These are phyloP conservation scores for Artemisia argyi DNA, from an alignment of 129 eudicot species.

Conservation along the genomic window DNA sequence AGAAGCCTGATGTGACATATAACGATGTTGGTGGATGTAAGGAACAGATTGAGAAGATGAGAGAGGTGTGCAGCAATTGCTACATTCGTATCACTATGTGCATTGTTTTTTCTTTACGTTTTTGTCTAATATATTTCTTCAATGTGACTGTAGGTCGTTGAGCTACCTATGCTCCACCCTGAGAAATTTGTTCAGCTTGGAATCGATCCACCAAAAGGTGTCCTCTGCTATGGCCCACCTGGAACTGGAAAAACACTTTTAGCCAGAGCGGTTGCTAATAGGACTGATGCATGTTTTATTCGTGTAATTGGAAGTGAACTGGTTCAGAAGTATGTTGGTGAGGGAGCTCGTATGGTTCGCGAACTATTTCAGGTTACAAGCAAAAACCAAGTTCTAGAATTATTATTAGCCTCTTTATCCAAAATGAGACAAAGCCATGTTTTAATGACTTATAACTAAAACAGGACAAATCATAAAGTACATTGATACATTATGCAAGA, in stretches of 20 bases:
- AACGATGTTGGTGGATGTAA: conserved; percentile 99
- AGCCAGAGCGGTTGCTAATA: conserved; percentile 95
- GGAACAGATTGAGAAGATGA: conserved; percentile 97
- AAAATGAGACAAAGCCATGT: no score
- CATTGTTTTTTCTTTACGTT: neutral
- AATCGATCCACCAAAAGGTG: conserved; percentile 99
- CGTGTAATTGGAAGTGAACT: conserved; percentile 96
- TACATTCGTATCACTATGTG: neutral
- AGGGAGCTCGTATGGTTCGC: conserved; percentile 98
- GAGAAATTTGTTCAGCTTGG: conserved; percentile 99
- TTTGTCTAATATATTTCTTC: neutral
- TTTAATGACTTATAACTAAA: no score
- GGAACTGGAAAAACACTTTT: conserved; percentile 98
- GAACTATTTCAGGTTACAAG: conserved; percentile 83
- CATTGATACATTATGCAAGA: no score
- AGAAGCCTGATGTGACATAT: conserved; percentile 97
- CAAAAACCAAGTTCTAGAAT: neutral
- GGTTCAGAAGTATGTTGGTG: conserved; percentile 93
- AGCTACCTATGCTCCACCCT: conserved; percentile 98
- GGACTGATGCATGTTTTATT: conserved; percentile 94
- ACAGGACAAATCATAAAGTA: no score
- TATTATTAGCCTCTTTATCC: no score
- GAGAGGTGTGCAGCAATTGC: conserved; percentile 61
- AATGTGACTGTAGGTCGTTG: conserved; percentile 68
- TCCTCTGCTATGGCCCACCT: conserved; percentile 96